These are phyloP conservation scores for Talaromyces stipitatus DNA, from an alignment of 495 filamentous ascomycete species.

Conservation along the genomic window DNA sequence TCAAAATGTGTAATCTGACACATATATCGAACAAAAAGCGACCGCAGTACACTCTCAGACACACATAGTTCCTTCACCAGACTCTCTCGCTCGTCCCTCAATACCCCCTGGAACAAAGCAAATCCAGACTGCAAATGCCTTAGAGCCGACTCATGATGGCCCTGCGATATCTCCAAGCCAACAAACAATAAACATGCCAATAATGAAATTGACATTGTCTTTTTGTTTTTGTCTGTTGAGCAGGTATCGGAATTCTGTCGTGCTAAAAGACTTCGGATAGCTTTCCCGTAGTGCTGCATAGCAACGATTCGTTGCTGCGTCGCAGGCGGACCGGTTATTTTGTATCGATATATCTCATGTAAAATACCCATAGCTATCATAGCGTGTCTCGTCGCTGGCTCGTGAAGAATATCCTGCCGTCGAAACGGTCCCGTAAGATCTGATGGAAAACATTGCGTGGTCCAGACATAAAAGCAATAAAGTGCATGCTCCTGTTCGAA, in stretches of 20 bases:
- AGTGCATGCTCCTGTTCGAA: conserved; percentile 3
- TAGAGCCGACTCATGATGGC: conserved; percentile 15
- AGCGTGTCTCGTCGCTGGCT: conserved; percentile 54
- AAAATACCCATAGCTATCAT: conserved; percentile 55
- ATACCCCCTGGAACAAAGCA: conserved; percentile 12
- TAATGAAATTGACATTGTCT: conserved; percentile 23
- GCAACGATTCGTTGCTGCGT: conserved; percentile 16
- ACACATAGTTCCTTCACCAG: not conserved
- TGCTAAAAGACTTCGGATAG: conserved; percentile 24
- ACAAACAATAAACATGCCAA: conserved; percentile 46
- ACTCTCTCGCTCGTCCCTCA: not conserved
- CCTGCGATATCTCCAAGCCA: conserved; percentile 31
- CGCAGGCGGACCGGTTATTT: conserved; percentile 29
- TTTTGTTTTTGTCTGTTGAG: not conserved
- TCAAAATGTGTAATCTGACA: conserved; percentile 5
- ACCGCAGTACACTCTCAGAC: not conserved
- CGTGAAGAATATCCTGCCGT: conserved; percentile 15
- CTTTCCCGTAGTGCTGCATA: conserved; percentile 42
- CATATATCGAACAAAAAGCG: conserved; percentile 1
- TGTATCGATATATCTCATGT: conserved; percentile 33
- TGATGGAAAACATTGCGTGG: not conserved
- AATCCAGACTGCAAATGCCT: conserved; percentile 15
- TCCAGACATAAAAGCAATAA: not conserved
- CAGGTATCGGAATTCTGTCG: not conserved
- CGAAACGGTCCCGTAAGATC: not conserved